Base-by-base conservation (phyloP, 169 alveolate species). In the Miamiensis avidus region DNA sequence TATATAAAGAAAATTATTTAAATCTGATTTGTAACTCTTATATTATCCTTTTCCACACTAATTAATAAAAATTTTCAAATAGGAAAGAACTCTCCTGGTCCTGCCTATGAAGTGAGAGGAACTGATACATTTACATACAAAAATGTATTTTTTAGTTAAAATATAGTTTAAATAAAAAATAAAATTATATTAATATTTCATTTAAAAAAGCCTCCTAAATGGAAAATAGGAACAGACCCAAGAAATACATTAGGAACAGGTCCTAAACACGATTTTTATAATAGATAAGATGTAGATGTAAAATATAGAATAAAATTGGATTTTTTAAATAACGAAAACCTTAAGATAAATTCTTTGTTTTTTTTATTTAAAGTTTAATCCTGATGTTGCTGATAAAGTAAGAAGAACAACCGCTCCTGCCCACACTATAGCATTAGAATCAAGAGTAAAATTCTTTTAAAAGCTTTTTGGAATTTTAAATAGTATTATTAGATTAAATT, bases 221-320 rank as follows among this genome's bases (percentile, higher is more conserved):
- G 84, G 33, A 86, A 69, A 81, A 72, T 86, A 16, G 90, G 90
- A 74, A 74, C 83, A 27, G 87, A 86, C 16, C 76, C 74, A 27
- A 76, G 90, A 49, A 86, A 86, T 34, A 86, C 90, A 11, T 69
- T 86, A 28, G 75, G 81, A 65, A 86, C 90, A 31, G 90, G 90
- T 30, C 78, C 90, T 31, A 86, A 86, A 72, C 78, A 69, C 65
- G 90, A 86, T 82, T 86, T 81, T 49, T 86, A 86, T 86, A 34
- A 77, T n/a, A 81, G 90, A 65, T 79, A 86, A 74, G 87, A 86
- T 75, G 90, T 86, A 0, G 90, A 86, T 81, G 90, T 86, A 86
- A 85, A n/a, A 4, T 1, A 1, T 29, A 27, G 6, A 15, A n/a
- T 73, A n/a, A 73, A 15, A 73, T 29, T n/a, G 31, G 26, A 73